phyloP scores from a whole-genome alignment of 768 basidiomycete genomes.

The Rhodotorula taiwanensis region DNA sequence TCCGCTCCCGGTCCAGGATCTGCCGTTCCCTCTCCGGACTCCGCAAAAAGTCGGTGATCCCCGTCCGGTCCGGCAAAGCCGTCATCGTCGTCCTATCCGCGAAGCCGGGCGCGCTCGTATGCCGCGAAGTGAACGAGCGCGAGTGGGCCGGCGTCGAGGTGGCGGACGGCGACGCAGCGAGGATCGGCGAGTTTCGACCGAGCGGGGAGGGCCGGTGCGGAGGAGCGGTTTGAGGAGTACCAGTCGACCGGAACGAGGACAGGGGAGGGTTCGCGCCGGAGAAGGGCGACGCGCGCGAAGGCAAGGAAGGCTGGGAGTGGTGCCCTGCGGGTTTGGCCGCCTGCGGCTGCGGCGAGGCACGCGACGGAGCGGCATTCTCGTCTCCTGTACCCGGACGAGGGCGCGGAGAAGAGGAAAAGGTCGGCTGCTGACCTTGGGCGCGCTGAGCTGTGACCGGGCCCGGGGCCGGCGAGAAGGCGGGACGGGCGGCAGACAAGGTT shows the following conservation, averaged over 20 bases:
- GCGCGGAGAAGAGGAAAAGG: neutral
- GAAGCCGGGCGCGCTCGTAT: neutral
- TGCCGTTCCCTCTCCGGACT: conserved; percentile 9
- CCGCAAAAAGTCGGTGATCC: conserved; percentile 36
- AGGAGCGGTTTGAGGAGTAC: neutral
- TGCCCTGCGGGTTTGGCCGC: too few species aligned
- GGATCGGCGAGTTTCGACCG: conserved; percentile 18
- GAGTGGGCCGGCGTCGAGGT: neutral
- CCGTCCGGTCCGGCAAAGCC: conserved; percentile 37
- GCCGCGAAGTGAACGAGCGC: neutral
- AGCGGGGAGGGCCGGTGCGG: neutral
- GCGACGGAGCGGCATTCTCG: too few species aligned
- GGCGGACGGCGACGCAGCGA: neutral
- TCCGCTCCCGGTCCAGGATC: neutral
- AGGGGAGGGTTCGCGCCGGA: neutral
- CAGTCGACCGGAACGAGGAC: neutral
- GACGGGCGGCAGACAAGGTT: neutral
- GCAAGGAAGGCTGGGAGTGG: too few species aligned
- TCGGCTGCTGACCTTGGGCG: neutral
- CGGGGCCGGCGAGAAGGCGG: neutral
- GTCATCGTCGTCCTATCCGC: neutral
- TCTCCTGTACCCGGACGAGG: too few species aligned
- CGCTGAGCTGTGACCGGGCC: neutral
- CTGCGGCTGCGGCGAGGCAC: neutral
- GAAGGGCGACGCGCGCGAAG: neutral